A percentile compares a stretch with the other conserved stretches of the same genome.
Evolutionary conservation across 208 protist species (phyloP).

Genomic region (Acanthamoeba lugdunensis): DNA sequence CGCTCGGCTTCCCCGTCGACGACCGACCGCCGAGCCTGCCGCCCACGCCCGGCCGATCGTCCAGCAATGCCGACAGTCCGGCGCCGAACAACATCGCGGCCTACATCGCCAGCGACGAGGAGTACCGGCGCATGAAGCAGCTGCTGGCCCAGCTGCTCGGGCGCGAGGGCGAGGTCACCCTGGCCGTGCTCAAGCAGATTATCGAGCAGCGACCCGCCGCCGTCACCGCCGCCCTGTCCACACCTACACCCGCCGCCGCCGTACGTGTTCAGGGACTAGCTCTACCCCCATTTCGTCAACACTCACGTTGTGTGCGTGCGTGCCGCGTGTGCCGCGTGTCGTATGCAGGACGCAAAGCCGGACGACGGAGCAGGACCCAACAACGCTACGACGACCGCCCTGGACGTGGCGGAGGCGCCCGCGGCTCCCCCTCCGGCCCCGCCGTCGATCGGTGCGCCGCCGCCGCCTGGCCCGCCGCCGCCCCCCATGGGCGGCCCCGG

Average conservation of each 20-base stretch:
- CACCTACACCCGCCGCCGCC: not conserved
- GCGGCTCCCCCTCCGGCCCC: not conserved
- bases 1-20: too few relatives aligned
- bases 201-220: not conserved
- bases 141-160: slow-evolving; percentile 3
- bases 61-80: too few relatives aligned
- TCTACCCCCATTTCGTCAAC: too few relatives aligned
- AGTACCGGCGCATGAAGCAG: not conserved
- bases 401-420: not conserved
- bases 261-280: not conserved
- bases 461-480: not conserved
- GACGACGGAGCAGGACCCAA: too few relatives aligned
- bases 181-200: not conserved
- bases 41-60: not conserved
- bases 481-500: not conserved
- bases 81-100: not conserved
- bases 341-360: too few relatives aligned
- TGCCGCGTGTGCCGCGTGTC: too few relatives aligned
- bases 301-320: too few relatives aligned
- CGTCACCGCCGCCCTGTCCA: not conserved
- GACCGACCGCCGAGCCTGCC: not conserved
- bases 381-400: too few relatives aligned
- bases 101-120: not conserved
- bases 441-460: not conserved
- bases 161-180: not conserved